A percentile compares a stretch with the other conserved stretches of the same genome.
phyloP scores from a whole-genome alignment of 2,329 filamentous ascomycete genomes.

The Aspergillus arachidicola region DNA sequence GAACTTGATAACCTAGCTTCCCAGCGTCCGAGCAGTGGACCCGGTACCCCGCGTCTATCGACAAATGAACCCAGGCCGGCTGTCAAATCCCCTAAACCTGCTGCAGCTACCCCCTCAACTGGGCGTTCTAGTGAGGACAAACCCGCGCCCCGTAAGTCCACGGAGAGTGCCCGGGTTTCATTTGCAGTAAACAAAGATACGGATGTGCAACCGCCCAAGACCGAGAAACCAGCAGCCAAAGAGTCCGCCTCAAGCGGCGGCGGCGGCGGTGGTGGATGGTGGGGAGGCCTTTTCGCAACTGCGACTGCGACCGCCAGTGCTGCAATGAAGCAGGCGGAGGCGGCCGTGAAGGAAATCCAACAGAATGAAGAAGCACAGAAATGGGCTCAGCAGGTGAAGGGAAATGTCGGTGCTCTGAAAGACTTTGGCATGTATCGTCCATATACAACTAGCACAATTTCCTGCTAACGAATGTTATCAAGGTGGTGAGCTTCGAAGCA shows the following conservation, averaged over 20 bases:
- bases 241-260: constrained; percentile 39
- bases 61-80: constrained; percentile 53
- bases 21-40: constrained; percentile 69
- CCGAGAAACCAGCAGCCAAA: constrained; percentile 50
- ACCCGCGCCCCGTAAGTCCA: constrained; percentile 66
- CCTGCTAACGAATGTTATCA: constrained; percentile 9
- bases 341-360: constrained; percentile 90
- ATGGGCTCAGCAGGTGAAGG: constrained; percentile 92
- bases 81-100: constrained; percentile 57
- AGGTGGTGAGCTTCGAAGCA: constrained; percentile 85
- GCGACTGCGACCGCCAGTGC: constrained; percentile 71
- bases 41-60: constrained; percentile 75
- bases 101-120: constrained; percentile 43
- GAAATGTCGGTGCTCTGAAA: constrained; percentile 78
- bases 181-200: constrained; percentile 73
- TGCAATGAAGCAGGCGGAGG: constrained; percentile 85
- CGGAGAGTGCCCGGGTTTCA: constrained; percentile 72
- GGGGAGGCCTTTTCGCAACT: constrained; percentile 82
- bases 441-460: constrained; percentile 42
- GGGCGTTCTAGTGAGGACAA: constrained; percentile 69
- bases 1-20: constrained; percentile 81
- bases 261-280: constrained; percentile 77
- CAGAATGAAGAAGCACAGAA: constrained; percentile 95
- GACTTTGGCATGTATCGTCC: constrained; percentile 65
- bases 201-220: constrained; percentile 41